Conservation (phyloP, 2,329 filamentous ascomycete genomes). For the Lasiodiplodia theobromae region DNA sequence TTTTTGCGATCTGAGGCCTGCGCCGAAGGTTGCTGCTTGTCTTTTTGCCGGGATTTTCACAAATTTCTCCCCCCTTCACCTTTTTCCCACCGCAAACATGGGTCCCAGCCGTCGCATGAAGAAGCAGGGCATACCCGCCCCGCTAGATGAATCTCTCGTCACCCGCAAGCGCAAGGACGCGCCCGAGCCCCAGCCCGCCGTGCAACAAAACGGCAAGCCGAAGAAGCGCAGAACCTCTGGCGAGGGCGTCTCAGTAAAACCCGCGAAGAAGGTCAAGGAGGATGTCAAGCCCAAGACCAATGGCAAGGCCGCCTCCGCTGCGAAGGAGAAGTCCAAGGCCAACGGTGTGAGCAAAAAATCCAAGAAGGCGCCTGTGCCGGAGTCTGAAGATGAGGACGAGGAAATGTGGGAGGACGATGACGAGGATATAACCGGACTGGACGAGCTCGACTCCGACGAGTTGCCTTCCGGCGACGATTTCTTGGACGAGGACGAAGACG, state of each 20-base stretch:
- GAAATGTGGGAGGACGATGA: conserved; percentile 42
- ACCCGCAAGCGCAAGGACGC: conserved; percentile 87
- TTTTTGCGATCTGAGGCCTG: conserved; percentile 15
- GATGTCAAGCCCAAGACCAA: conserved; percentile 43
- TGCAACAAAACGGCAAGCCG: conserved; percentile 51
- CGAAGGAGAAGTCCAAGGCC: conserved; percentile 34
- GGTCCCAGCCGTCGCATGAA: conserved; percentile 91
- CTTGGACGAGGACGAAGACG: conserved; percentile 50
- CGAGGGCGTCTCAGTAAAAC: conserved; percentile 50
- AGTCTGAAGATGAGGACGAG: conserved; percentile 41
- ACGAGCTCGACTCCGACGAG: conserved; percentile 49
- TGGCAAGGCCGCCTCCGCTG: conserved; percentile 22
- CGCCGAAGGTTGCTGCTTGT: background rate
- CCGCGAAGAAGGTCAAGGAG: conserved; percentile 50
- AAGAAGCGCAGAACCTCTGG: conserved; percentile 71
- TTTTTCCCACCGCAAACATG: conserved; percentile 62
- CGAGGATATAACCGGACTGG: conserved; percentile 46
- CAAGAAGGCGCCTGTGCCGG: conserved; percentile 43
- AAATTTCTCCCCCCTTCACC: background rate
- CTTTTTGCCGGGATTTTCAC: background rate
- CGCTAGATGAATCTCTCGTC: conserved; percentile 76
- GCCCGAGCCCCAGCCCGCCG: conserved; percentile 58
- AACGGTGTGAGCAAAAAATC: conserved; percentile 31
- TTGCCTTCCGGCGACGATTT: conserved; percentile 49
- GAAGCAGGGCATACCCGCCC: conserved; percentile 88